phyloP scores from a whole-genome alignment of 1,284 basidiomycete species.

The Rhodofomes roseus region DNA sequence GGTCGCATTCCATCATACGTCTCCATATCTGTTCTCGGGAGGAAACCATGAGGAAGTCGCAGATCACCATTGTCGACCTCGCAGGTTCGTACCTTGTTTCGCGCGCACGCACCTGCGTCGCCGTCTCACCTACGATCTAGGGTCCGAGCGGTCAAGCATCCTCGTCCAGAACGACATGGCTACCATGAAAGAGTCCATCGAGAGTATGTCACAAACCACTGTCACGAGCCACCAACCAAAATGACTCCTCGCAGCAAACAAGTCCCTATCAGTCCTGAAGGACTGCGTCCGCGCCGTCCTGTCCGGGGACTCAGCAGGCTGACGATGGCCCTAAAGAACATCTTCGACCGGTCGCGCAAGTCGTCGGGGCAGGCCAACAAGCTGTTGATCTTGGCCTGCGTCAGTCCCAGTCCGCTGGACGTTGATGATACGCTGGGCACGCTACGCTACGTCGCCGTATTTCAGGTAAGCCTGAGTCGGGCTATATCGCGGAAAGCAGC shows the following conservation, averaged over 20 bases:
- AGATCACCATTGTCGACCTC: not conserved
- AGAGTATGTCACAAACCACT: not conserved
- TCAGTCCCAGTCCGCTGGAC: slow-evolving; percentile 7
- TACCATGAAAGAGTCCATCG: slow-evolving; percentile 5
- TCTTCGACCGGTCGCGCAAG: not conserved
- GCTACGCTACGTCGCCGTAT: slow-evolving; percentile 6
- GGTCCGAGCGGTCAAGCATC: slow-evolving; percentile 1
- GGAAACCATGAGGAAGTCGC: not conserved
- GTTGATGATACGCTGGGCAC: slow-evolving; percentile 5
- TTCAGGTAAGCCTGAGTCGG: not conserved
- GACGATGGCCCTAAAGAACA: slow-evolving; percentile 5
- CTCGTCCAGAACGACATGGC: not conserved
- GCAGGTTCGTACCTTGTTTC: not conserved
- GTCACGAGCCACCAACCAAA: not conserved
- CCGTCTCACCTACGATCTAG: not conserved
- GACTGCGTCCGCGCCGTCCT: slow-evolving; percentile 5
- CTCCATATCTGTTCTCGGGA: not conserved
- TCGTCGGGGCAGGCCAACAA: not conserved
- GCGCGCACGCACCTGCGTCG: not conserved
- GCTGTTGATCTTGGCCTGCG: slow-evolving; percentile 4
- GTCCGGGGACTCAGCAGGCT: not conserved
- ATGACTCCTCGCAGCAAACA: not conserved
- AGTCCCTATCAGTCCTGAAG: slow-evolving; percentile 6
- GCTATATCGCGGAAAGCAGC: not conserved
- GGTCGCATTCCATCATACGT: slow-evolving; percentile 6